Evolutionary conservation across 371 early-diverging fungal genomes (phyloP).

Genomic region (Gilbertella persicaria): DNA sequence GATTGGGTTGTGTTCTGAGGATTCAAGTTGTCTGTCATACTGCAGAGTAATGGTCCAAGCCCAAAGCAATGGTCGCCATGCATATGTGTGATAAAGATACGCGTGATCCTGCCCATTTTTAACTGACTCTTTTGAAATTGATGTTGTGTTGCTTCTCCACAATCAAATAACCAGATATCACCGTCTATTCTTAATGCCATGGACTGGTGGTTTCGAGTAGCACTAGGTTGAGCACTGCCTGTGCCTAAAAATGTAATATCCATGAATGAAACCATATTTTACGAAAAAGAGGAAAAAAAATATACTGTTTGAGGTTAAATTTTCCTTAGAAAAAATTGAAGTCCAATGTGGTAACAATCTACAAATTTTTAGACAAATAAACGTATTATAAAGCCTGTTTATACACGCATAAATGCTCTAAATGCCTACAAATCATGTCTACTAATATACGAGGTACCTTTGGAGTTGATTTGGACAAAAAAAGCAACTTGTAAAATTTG

Average conservation of each 20-base stretch:
- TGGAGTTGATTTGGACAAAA: too few relatives aligned
- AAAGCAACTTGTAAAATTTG: too few relatives aligned
- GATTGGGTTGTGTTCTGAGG: slow-evolving; percentile 11
- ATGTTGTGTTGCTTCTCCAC: slow-evolving; percentile 77
- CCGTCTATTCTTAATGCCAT: slow-evolving; percentile 57
- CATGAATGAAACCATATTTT: slow-evolving; percentile 37
- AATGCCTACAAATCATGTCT: too few relatives aligned
- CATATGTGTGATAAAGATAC: slow-evolving; percentile 63
- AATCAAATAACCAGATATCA: slow-evolving; percentile 69
- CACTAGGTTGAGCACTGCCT: slow-evolving; percentile 71
- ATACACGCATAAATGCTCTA: too few relatives aligned
- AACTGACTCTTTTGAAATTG: slow-evolving; percentile 57
- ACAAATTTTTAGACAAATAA: too few relatives aligned
- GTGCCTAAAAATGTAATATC: slow-evolving; percentile 70
- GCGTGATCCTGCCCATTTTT: slow-evolving; percentile 45
- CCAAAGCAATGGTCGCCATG: slow-evolving; percentile 70
- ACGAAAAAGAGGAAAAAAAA: too few relatives aligned
- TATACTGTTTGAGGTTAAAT: too few relatives aligned
- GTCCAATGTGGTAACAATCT: too few relatives aligned
- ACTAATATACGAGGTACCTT: too few relatives aligned
- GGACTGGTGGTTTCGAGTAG: slow-evolving; percentile 69
- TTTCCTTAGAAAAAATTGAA: too few relatives aligned
- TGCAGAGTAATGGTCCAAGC: slow-evolving; percentile 56
- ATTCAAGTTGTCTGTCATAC: slow-evolving; percentile 44
- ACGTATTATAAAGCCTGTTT: too few relatives aligned